Base-by-base conservation (phyloP, 2,329 filamentous ascomycete genomes). In the Diplodia scrobiculata region DNA sequence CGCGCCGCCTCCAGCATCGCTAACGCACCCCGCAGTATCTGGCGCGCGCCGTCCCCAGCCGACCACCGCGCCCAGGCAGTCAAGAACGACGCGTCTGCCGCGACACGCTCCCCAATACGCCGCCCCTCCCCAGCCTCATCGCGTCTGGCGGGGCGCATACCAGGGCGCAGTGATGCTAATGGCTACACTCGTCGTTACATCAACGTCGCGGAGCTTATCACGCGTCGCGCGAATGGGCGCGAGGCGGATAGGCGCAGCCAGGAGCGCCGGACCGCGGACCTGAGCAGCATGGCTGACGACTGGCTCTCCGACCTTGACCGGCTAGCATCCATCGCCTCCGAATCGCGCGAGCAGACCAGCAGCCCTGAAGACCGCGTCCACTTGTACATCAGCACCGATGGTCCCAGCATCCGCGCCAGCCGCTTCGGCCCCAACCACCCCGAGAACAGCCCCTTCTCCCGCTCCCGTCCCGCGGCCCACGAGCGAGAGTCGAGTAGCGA, bases 81-180 rank as follows among this genome's bases (percentile, higher is more conserved):
- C 68, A 86, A 86, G 73, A 75, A 73, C 68, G 85, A 87, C 71
- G 75, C 80, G 45, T 81, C 82, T 66, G 84, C 84, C 54, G 73
- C 79, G 66, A 77, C 81, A 65, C 84, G 86, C 72, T 87, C 84
- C 47, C 76, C 84, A 50, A 88, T 88, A 71, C 83, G 86, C 68
- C 83, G 86, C 67, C 80, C 82, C 68, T 52, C 65, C 14, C 48
- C 65, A 27, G 34, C 58, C 52, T 41, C 55, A 48, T 50, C 55
- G 29, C 64, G 67, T 50, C 58, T 45, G 27, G 58, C 58, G 27
- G 58, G 41, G n/a, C 58, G 53, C 32, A 47, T 41, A 34, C 17
- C 45, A 9, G 52, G 21, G 41, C 53, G 64, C 64, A 47, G 27
- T 17, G 60, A 41, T 25, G 60, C 47, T 5, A 32, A 53, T 48